A percentile compares a stretch with the other conserved stretches of the same genome.
Conservation (phyloP, 2,329 filamentous ascomycete species). For the Hymenotorrendiella dingleyae region DNA sequence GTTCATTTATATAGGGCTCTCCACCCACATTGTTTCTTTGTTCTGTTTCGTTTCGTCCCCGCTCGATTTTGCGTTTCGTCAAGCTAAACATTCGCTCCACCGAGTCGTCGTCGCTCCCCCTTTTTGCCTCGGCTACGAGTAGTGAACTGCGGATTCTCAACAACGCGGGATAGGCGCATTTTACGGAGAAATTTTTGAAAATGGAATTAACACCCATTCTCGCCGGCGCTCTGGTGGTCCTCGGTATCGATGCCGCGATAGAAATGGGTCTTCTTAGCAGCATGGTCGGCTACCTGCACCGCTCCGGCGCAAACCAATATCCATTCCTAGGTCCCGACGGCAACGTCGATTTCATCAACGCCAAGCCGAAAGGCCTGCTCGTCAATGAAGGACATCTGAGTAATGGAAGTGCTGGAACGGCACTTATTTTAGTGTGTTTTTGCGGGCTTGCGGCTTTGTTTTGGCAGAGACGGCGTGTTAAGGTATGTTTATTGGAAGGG, state of each 20-base stretch:
- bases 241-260: constrained; percentile 34
- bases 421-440: constrained; percentile 14
- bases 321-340: constrained; percentile 6
- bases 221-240: constrained; percentile 27
- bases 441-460: constrained; percentile 11
- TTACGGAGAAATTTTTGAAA: not conserved
- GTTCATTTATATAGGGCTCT: too few species aligned
- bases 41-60: too few species aligned
- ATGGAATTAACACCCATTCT: constrained; percentile 13
- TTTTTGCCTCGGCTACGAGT: too few species aligned
- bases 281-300: constrained; percentile 35
- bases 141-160: too few species aligned
- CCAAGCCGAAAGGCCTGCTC: constrained; percentile 11
- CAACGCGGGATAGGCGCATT: too few species aligned
- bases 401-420: constrained; percentile 15
- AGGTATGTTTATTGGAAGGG: too few species aligned
- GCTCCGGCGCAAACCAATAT: constrained; percentile 22
- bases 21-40: too few species aligned
- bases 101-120: too few species aligned
- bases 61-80: too few species aligned
- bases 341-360: constrained; percentile 4
- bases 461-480: constrained; percentile 3
- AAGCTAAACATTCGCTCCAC: too few species aligned
- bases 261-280: constrained; percentile 35
- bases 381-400: constrained; percentile 15